Evolutionary conservation across 176 grass and related monocot genomes (phyloP).

Genomic region (Sorghum bicolor): DNA sequence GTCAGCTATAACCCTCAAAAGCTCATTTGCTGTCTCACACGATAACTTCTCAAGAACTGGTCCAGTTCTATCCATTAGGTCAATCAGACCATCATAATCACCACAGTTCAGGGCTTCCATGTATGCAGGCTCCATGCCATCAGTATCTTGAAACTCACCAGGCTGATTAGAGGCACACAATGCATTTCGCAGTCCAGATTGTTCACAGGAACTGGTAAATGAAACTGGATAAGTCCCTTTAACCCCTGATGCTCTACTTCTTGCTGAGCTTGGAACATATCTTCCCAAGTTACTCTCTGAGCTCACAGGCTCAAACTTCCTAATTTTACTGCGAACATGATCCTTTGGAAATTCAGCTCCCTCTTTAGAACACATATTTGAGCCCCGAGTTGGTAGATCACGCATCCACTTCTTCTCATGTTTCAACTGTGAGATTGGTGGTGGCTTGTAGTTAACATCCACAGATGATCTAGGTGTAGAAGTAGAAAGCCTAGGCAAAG

Average conservation of each 20-base stretch:
- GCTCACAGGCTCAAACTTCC: slow-evolving; percentile 23
- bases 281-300: slow-evolving; percentile 30
- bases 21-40: slow-evolving; percentile 52
- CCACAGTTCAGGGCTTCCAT: slow-evolving; percentile 54
- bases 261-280: slow-evolving; percentile 38
- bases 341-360: slow-evolving; percentile 37
- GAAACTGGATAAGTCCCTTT: slow-evolving; percentile 34
- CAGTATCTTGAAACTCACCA: slow-evolving; percentile 42
- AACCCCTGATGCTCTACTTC: slow-evolving; percentile 3
- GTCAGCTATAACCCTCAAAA: slow-evolving; percentile 57
- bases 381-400: slow-evolving; percentile 44
- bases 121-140: slow-evolving; percentile 72
- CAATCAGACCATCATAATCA: slow-evolving; percentile 55
- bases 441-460: slow-evolving; percentile 59
- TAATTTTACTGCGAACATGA: slow-evolving; percentile 29
- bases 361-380: slow-evolving; percentile 38
- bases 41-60: slow-evolving; percentile 81
- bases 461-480: slow-evolving; percentile 57
- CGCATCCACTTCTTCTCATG: slow-evolving; percentile 53
- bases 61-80: slow-evolving; percentile 91
- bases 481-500: slow-evolving; percentile 64
- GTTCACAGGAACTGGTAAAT: slow-evolving; percentile 30
- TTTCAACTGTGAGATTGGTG: slow-evolving; percentile 49
- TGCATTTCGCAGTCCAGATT: slow-evolving; percentile 27
- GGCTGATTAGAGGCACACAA: slow-evolving; percentile 27